Conservation (phyloP, 1,284 basidiomycete species). For the Grifola frondosa region DNA sequence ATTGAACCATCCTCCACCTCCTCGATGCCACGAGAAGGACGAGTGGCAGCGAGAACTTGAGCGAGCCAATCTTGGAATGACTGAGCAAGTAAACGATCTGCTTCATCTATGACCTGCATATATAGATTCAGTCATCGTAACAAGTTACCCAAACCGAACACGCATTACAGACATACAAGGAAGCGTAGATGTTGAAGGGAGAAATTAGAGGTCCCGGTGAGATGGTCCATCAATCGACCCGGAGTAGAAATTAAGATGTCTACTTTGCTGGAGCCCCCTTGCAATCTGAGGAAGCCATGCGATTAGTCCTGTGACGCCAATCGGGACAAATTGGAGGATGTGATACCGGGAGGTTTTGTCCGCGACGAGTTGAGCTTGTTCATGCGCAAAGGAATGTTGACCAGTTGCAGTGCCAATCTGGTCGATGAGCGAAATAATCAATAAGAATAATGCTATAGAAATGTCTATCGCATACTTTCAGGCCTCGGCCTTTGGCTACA, state of each 20-base stretch:
- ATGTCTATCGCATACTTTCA: too few species aligned
- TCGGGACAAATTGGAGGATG: not conserved
- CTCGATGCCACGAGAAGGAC: constrained; percentile 40
- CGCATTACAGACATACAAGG: constrained; percentile 65
- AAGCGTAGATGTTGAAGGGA: constrained; percentile 93
- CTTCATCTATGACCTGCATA: constrained; percentile 91
- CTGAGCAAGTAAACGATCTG: constrained; percentile 91
- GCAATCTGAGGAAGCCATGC: constrained; percentile 40
- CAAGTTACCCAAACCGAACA: not conserved
- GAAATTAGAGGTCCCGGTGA: constrained; percentile 86
- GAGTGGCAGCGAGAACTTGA: constrained; percentile 74
- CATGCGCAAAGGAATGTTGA: constrained; percentile 82
- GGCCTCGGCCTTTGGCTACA: constrained; percentile 79
- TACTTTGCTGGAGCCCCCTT: constrained; percentile 82
- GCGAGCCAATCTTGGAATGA: constrained; percentile 96
- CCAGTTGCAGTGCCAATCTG: constrained; percentile 81
- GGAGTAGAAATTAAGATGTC: constrained; percentile 97
- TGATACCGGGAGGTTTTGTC: constrained; percentile 50
- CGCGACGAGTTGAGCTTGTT: constrained; percentile 71
- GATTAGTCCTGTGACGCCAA: not conserved
- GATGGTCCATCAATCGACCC: constrained; percentile 91
- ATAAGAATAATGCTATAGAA: not conserved
- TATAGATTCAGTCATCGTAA: constrained; percentile 1
- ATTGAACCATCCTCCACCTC: not conserved
- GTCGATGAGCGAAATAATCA: not conserved